phyloP scores from a whole-genome alignment of 345 rosid genomes.

The Salix dunnii region DNA sequence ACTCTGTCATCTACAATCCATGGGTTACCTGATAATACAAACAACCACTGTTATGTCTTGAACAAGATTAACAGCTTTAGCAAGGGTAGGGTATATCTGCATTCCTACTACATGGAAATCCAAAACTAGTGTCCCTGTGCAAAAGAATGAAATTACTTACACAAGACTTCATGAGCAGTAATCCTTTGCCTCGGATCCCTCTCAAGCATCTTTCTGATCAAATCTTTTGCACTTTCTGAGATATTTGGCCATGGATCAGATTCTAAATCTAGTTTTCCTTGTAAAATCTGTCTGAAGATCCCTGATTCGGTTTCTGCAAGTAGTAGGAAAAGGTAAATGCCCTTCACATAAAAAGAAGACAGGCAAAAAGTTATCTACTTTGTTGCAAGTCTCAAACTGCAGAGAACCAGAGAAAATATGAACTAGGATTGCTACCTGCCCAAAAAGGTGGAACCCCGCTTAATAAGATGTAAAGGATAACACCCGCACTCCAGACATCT shows the following conservation, averaged over 20 bases:
- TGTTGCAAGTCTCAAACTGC: not conserved
- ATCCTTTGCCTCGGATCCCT: constrained; percentile 77
- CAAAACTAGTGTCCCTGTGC: not conserved
- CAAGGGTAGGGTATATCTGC: not conserved
- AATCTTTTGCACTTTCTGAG: constrained; percentile 87
- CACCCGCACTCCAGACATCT: constrained; percentile 98
- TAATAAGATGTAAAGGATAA: constrained; percentile 87
- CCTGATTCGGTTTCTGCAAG: constrained; percentile 88
- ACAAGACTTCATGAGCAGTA: constrained; percentile 82
- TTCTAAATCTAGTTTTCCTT: constrained; percentile 76
- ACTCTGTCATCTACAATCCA: constrained; percentile 91
- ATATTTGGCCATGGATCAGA: constrained; percentile 96
- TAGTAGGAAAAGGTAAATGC: constrained; percentile 2
- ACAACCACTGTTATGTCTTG: not conserved
- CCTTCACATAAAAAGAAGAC: not conserved
- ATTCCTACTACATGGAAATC: not conserved
- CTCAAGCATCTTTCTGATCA: constrained; percentile 81
- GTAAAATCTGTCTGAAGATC: constrained; percentile 84
- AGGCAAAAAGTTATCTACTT: not conserved
- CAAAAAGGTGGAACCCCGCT: constrained; percentile 97
- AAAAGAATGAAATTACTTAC: constrained; percentile 44
- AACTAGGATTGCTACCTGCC: constrained; percentile 53
- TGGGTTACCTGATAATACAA: constrained; percentile 66
- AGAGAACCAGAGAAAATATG: not conserved
- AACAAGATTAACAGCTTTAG: not conserved